Evolutionary conservation across 2,329 filamentous ascomycete genomes (phyloP).

Genomic region (Elsinoe ampelina): DNA sequence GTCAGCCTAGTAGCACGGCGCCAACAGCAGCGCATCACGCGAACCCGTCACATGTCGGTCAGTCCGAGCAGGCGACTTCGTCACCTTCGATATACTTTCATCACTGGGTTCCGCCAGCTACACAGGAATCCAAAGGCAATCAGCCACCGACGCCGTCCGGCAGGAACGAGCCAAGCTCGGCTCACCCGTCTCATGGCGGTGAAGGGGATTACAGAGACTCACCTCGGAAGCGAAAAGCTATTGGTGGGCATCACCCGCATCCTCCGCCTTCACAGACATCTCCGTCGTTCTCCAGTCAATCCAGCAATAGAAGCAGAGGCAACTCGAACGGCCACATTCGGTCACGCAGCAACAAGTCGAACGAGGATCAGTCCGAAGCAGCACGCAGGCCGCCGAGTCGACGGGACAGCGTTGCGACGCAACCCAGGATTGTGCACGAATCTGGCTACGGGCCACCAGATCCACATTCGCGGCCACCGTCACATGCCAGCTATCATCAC

Average conservation of each 20-base stretch:
- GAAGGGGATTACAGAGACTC: constrained; percentile 59
- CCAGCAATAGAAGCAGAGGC: constrained; percentile 42
- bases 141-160: constrained; percentile 66
- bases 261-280: constrained; percentile 43
- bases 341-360: constrained; percentile 55
- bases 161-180: constrained; percentile 39
- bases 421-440: constrained; percentile 10
- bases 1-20: constrained; percentile 19
- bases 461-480: constrained; percentile 10
- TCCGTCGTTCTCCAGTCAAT: constrained; percentile 45
- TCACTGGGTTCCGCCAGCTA: constrained; percentile 77
- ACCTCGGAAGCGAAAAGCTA: constrained; percentile 76
- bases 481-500: constrained; percentile 9
- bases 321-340: constrained; percentile 48
- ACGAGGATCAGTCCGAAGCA: constrained; percentile 17
- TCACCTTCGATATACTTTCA: constrained; percentile 81
- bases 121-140: constrained; percentile 49
- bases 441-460: constrained; percentile 7
- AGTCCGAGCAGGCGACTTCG: constrained; percentile 54
- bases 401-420: constrained; percentile 17
- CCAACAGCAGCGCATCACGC: constrained; percentile 31
- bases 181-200: constrained; percentile 45
- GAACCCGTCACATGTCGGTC: constrained; percentile 41
- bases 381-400: constrained; percentile 14
- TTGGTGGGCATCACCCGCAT: constrained; percentile 42